Percentiles rank a stretch among this genome's conserved stretches.
Conservation (phyloP, 805 yeast species). For the Zygotorulaspora chibaensis region DNA sequence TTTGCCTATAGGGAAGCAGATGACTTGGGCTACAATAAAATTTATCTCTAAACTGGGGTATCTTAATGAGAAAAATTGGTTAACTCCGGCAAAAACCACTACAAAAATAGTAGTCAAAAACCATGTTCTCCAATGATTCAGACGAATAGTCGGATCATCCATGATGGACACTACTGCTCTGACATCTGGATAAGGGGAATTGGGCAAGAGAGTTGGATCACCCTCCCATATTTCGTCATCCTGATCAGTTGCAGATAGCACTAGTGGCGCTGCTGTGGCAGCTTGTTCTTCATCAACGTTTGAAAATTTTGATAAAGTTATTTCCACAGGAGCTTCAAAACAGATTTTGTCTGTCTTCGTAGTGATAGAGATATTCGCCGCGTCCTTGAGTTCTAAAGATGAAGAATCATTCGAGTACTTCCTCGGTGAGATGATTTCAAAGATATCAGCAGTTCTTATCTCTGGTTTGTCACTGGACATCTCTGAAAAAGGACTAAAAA, state of each 20-base stretch:
- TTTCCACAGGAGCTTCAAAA: no score
- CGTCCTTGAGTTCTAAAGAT: no score
- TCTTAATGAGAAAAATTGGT: conserved; percentile 52
- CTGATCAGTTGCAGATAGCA: not conserved
- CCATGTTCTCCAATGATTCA: conserved; percentile 56
- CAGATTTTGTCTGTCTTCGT: no score
- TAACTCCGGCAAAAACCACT: conserved; percentile 52
- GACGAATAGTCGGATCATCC: conserved; percentile 47
- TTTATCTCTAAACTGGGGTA: conserved; percentile 48
- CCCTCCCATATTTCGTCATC: conserved; percentile 23
- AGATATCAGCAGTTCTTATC: no score
- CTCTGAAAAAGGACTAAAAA: no score
- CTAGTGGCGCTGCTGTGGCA: not conserved
- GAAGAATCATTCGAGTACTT: no score
- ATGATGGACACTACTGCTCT: conserved; percentile 52
- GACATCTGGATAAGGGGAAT: conserved; percentile 48
- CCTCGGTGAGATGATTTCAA: no score
- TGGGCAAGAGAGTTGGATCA: conserved; percentile 18
- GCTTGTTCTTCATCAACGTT: not conserved
- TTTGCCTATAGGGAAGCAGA: conserved; percentile 52
- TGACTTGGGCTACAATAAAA: conserved; percentile 49
- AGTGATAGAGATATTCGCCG: no score
- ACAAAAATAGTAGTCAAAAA: conserved; percentile 46
- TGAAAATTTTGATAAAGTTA: not conserved
- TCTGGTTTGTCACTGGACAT: no score